Base-by-base conservation (phyloP, 1,284 basidiomycete species). In the Gomphus bonarii region DNA sequence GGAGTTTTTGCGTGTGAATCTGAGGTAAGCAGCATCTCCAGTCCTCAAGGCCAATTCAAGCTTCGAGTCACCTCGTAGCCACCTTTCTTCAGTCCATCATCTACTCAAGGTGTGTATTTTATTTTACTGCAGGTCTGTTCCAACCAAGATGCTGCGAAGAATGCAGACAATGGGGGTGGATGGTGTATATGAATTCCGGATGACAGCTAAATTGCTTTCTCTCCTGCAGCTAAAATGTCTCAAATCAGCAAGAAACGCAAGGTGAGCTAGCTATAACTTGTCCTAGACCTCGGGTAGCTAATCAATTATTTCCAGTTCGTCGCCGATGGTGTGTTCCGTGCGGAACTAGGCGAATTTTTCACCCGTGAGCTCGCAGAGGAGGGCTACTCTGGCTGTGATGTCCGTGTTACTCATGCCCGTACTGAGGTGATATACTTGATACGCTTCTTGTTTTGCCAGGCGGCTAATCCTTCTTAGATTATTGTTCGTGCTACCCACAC, bases 401-500 rank as follows among this genome's bases (percentile, higher is more conserved):
- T 99, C 74, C 94, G 97, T 70, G 95, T 98, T 63, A 99, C 97
- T 66, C 97, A 99, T 74, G 94, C 95, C 65, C 90, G 95, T 69
- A 99, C 97, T 66, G 97, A 99, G 77, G 88, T 90, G 6, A 8
- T 43, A 43, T 18, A 12, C 7, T 66, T 57, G 50, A 50, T 38
- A 43, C 28, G 30, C 47, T 20, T 40, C 46, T 35, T n/a, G 3
- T 33, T 49, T 16, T 16, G 59, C 43, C 16, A 40, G 6, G 54
- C 33, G 31, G 33, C 44, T 52, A 49, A 60, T 40, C 58, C 25
- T 50, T 44, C 50, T n/a, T 63, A 91, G 88, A 98, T 99, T 72
- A 99, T 99, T 80, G 97, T 99, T 77, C 93, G 97, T 69, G 97
- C 97, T 62, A 98, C 95, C 69, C 95, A 98, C 81, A 99, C 97